Evolutionary conservation across 2,329 filamentous ascomycete species (phyloP), one percentile per base, ranked within the genome.

Genomic region (Fusarium oligoseptatum): DNA sequence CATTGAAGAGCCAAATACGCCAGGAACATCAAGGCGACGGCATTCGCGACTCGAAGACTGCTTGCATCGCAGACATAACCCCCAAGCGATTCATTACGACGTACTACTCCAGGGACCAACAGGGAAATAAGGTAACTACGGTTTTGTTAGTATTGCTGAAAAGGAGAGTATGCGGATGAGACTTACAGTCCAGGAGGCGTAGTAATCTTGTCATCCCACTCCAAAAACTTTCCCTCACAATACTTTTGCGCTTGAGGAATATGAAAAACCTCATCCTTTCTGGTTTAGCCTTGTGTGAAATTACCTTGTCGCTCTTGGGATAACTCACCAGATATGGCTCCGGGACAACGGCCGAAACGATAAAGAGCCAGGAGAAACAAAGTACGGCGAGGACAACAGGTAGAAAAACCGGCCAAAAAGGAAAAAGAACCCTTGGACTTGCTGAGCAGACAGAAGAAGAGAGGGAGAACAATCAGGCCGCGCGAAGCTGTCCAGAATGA

Each of bases 141-240:
- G 20, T 43, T 43, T 24, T 8, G 41, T 79, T 29, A 77, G 66
- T 29, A 34, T 10, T 39, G 48, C 12, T 20, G 27, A 50, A 45
- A 29, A 32, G 56, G 10, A 32, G 3, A 27, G 3, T 3, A 50
- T 6, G 12, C 17, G 32, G 36, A 37, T 14, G 14, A 15, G 39
- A 78, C 87, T 81, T 87, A 95, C 85, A 99, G 85, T 37, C 95
- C 97, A 0, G 97, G 96, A 1, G 97, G 97, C 2, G 97, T 99
- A 0, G 97, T 99, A 80, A 99, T 97, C 82, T 98, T 99, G 69
- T 96, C 93, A 83, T 99, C 95, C 97, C 97, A 99, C 66, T 94
- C 88, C 14, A 83, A 81, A 85, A 93, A 97, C 64, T 89, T 88
- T 12, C 93, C 92, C 45, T 89, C 82, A 82, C 95, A 98, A 82